Conservation (phyloP, 2,329 filamentous ascomycete genomes). For the Colletotrichum lentis region DNA sequence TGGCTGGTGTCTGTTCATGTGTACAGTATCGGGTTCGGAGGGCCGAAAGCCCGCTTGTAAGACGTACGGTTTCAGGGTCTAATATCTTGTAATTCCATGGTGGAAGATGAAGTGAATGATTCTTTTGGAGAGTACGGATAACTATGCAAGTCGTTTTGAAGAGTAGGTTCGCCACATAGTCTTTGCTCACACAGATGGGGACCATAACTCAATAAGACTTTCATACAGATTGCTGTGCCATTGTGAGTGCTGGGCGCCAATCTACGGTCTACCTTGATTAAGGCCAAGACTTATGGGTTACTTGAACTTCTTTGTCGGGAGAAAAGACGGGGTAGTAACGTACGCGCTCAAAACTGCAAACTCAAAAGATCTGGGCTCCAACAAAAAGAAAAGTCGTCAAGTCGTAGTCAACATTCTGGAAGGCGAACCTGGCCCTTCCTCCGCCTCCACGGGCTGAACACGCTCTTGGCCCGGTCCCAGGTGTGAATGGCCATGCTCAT, state of each 20-base stretch:
- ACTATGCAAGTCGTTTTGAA: too few species aligned
- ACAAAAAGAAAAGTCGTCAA: not conserved
- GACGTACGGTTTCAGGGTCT: not conserved
- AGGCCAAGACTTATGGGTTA: not conserved
- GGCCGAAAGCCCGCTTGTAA: not conserved
- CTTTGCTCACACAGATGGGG: too few species aligned
- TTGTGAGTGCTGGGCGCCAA: not conserved
- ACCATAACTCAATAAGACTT: too few species aligned
- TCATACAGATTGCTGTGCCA: not conserved
- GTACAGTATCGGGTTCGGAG: too few species aligned
- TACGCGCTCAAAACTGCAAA: not conserved
- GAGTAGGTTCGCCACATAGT: too few species aligned
- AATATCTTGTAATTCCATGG: not conserved
- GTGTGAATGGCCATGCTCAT: conserved; percentile 45
- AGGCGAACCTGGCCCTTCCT: conserved; percentile 19
- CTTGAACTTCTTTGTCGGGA: not conserved
- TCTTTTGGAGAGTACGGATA: too few species aligned
- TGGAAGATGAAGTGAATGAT: not conserved
- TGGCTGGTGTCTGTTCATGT: not conserved
- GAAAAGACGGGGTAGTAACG: not conserved
- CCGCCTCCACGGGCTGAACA: conserved; percentile 3
- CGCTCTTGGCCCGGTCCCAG: conserved; percentile 29
- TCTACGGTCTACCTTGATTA: not conserved
- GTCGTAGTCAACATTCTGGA: conserved; percentile 4
- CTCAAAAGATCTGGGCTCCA: not conserved